phyloP scores from a whole-genome alignment of 2,329 filamentous ascomycete genomes.

The Cordyceps farinosa region DNA sequence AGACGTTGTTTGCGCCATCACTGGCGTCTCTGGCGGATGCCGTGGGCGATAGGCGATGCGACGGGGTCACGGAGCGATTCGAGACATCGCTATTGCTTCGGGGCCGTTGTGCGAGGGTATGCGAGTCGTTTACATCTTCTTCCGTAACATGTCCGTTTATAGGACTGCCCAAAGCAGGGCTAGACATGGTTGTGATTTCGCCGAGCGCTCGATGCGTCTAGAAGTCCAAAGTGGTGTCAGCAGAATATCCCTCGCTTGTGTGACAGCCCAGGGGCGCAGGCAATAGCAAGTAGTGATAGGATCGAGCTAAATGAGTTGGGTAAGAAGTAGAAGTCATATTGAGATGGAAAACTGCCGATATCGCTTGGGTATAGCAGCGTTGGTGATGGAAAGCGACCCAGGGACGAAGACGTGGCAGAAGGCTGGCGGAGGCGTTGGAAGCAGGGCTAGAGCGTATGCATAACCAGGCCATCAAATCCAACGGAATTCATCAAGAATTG shows the following conservation, averaged over 20 bases:
- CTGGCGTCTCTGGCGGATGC: conserved; percentile 42
- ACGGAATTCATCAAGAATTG: conserved; percentile 11
- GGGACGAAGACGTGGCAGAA: neutral
- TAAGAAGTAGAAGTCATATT: conserved; percentile 1
- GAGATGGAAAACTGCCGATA: conserved; percentile 11
- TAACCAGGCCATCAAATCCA: neutral
- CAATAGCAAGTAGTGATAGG: neutral
- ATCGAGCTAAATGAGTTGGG: neutral
- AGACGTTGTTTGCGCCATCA: conserved; percentile 37
- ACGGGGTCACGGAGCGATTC: conserved; percentile 60
- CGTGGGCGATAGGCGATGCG: conserved; percentile 42
- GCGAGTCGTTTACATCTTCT: conserved; percentile 42
- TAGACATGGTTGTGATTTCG: conserved; percentile 61
- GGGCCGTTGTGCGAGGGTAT: conserved; percentile 34
- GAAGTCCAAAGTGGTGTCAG: conserved; percentile 36
- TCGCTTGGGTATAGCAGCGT: neutral
- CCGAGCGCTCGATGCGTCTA: conserved; percentile 50
- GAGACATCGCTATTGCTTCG: conserved; percentile 68
- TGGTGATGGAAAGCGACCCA: conserved; percentile 4
- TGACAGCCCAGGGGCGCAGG: neutral
- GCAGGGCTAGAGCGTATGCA: neutral
- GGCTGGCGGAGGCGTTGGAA: neutral
- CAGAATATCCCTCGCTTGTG: conserved; percentile 24
- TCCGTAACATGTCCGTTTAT: conserved; percentile 65
- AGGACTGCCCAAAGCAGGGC: conserved; percentile 57